Evolutionary conservation across 2,329 filamentous ascomycete genomes (phyloP).

Genomic region (Didymella keratinophila): DNA sequence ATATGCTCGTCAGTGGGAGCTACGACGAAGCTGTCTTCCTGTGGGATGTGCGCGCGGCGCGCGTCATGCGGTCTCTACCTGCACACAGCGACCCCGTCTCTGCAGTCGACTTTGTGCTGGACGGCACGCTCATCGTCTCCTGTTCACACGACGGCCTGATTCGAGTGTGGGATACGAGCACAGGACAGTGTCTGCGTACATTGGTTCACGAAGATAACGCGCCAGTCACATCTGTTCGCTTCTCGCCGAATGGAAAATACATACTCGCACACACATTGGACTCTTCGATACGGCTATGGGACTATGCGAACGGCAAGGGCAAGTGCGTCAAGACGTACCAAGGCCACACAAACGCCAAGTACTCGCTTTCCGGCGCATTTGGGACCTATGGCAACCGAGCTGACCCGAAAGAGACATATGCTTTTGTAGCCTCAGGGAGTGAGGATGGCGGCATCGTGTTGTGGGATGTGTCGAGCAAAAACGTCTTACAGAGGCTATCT

Average conservation of each 20-base stretch:
- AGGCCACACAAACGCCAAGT: conserved; percentile 84
- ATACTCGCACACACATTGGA: conserved; percentile 93
- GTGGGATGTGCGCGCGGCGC: conserved; percentile 91
- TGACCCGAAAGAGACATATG: conserved; percentile 41
- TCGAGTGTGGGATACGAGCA: conserved; percentile 94
- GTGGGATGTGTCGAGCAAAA: conserved; percentile 87
- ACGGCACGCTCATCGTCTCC: conserved; percentile 90
- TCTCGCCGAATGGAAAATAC: conserved; percentile 92
- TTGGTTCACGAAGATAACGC: conserved; percentile 97
- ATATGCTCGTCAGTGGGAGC: conserved; percentile 92
- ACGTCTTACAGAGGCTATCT: conserved; percentile 73
- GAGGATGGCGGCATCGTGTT: conserved; percentile 86
- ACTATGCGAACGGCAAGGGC: conserved; percentile 89
- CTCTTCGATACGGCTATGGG: conserved; percentile 89
- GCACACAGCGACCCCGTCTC: conserved; percentile 95
- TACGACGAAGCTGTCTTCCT: conserved; percentile 98
- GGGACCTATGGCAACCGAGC: conserved; percentile 65
- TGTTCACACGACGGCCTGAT: conserved; percentile 82
- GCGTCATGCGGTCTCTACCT: conserved; percentile 87
- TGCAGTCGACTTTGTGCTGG: conserved; percentile 89
- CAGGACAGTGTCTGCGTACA: conserved; percentile 92
- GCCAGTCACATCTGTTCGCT: conserved; percentile 85
- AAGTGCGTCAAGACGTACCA: conserved; percentile 97
- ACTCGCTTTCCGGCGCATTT: conserved; percentile 85
- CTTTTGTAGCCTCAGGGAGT: conserved; percentile 82